Evolutionary conservation across 176 grass and related monocot genomes (phyloP).

Genomic region (Coix lacrymajobi): DNA sequence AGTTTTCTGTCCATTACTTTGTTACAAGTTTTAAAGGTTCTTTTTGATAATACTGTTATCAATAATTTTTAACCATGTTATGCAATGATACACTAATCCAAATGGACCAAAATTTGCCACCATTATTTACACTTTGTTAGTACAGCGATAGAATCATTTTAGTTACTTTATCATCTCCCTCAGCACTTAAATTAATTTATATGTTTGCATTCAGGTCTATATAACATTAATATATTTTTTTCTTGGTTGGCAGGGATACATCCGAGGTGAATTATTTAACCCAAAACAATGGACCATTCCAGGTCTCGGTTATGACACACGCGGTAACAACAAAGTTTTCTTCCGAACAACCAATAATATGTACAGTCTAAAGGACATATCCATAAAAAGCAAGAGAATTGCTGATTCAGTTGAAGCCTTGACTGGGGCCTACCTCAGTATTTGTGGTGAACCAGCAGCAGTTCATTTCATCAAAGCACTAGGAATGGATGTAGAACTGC

Average conservation of each 20-base stretch:
- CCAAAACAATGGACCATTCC: conserved; percentile 62
- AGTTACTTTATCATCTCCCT: neutral
- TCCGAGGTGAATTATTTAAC: conserved; percentile 46
- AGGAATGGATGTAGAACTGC: conserved; percentile 56
- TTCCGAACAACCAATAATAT: conserved; percentile 13
- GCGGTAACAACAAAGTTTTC: conserved; percentile 15
- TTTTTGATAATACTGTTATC: neutral
- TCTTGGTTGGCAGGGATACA: conserved; percentile 57
- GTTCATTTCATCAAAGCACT: conserved; percentile 51
- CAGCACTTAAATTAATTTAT: neutral
- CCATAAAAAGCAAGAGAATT: conserved; percentile 59
- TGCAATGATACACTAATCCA: neutral
- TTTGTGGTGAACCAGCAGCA: conserved; percentile 55
- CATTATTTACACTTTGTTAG: neutral
- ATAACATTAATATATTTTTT: neutral
- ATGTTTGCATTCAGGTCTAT: conserved; percentile 4
- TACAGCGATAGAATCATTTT: neutral
- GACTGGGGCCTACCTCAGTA: conserved; percentile 52
- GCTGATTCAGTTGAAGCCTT: conserved; percentile 74
- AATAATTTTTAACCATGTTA: neutral
- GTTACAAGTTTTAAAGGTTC: neutral
- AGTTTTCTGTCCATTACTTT: neutral
- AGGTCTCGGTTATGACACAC: conserved; percentile 23
- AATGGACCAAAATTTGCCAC: neutral
- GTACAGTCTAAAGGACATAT: conserved; percentile 37